Base-by-base conservation (phyloP, 2,329 filamentous ascomycete species). In the Paramyrothecium sp. region DNA sequence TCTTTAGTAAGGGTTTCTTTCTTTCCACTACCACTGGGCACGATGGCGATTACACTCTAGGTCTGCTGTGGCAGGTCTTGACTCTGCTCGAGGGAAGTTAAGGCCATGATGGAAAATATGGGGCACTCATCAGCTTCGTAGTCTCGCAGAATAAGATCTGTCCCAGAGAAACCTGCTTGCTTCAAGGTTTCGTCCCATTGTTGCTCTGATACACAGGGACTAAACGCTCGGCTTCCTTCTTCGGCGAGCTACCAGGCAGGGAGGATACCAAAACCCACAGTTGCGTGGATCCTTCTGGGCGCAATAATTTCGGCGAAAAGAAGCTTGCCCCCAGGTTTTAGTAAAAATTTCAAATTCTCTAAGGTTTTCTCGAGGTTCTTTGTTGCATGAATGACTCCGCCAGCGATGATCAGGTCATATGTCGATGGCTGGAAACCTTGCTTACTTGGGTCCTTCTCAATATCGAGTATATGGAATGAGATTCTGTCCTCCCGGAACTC, bases 211-310 rank as follows among this genome's bases (percentile, higher is more conserved):
- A 51, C 30, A 10, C 41, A 13, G 3, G 57, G 52, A 3, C 49
- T 41, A 12, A n/a, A 13, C 17, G 33, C 41, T 3, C 59, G 56
- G 41, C 56, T 60, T 17, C 59, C 44, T 34, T 72, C 70, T 44
- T 65, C 58, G 7, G 59, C 61, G 12, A 74, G 59, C 73, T 73
- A 75, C 73, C 73, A 75, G 8, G 71, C 73, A 3, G 69, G 65
- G 2, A 74, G 61, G 23, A 65, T 58, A 0, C 72, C 71, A 47
- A 71, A 71, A 33, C 61, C 54, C 30, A 67, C 58, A 19, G 60
- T 56, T 3, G 56, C 54, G 1, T 54, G 55, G 3, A 60, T 50
- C 17, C 54, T 55, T 7, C 62, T 55, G 11, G 56, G 47, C 1
- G 61, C 60, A 2, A 66, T 66, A 1, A 66, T 46, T 38, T 72